A percentile compares a stretch with the other conserved stretches of the same genome.
Conservation (phyloP, 2,329 filamentous ascomycete species). For the Sclerotinia minor region DNA sequence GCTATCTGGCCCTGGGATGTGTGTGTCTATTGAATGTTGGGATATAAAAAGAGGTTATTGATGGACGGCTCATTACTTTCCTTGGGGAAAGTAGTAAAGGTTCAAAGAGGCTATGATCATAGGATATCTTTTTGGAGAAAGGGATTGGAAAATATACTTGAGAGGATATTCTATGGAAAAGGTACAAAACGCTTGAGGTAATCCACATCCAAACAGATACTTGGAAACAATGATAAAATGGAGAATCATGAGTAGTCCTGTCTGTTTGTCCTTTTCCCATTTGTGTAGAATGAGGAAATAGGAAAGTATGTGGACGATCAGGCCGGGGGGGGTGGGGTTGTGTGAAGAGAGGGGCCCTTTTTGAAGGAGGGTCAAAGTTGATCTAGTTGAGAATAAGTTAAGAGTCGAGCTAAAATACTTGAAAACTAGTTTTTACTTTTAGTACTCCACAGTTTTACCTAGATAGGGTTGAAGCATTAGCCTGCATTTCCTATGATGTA, state of each 20-base stretch:
- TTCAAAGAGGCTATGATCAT: constrained; percentile 18
- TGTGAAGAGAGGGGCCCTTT: not conserved
- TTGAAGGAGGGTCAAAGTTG: not conserved
- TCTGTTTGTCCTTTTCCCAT: constrained; percentile 13
- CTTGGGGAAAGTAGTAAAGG: not conserved
- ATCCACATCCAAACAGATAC: not conserved
- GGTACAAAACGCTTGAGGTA: not conserved
- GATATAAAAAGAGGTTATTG: not conserved
- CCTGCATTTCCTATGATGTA: not conserved
- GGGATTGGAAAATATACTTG: constrained; percentile 13
- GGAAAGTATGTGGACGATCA: constrained; percentile 37
- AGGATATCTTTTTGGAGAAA: not conserved
- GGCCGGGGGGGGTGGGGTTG: constrained; percentile 22
- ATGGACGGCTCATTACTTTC: not conserved
- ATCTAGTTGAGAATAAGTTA: not conserved
- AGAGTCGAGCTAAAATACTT: not conserved
- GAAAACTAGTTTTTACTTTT: not conserved
- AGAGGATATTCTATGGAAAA: constrained; percentile 6
- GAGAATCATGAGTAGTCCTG: constrained; percentile 18
- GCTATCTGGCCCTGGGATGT: not conserved
- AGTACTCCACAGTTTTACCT: not conserved
- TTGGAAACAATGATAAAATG: constrained; percentile 11
- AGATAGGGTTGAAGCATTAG: not conserved
- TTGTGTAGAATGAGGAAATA: constrained; percentile 24
- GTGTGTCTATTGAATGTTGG: not conserved